phyloP scores from a whole-genome alignment of 2,329 filamentous ascomycete species.

The Dactylellina drechsleri region DNA sequence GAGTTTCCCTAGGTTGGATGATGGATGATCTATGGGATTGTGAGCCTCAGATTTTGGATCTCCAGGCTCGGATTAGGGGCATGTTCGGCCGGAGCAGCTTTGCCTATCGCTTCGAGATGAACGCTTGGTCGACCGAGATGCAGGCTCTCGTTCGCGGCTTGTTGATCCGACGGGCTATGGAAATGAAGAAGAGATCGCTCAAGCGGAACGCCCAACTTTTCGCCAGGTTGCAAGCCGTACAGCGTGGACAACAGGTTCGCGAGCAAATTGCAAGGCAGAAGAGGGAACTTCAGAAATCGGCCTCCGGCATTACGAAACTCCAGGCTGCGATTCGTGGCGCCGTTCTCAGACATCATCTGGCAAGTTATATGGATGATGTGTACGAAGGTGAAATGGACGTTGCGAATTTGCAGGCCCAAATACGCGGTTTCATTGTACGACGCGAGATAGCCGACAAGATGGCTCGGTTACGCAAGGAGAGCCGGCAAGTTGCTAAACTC shows the following conservation, averaged over 20 bases:
- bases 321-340: constrained; percentile 67
- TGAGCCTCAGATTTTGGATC: constrained; percentile 79
- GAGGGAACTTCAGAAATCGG: constrained; percentile 61
- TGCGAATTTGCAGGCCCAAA: constrained; percentile 55
- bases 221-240: constrained; percentile 68
- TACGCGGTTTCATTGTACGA: constrained; percentile 64
- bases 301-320: constrained; percentile 64
- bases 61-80: constrained; percentile 89
- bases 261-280: constrained; percentile 63
- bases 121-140: constrained; percentile 57
- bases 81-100: constrained; percentile 58
- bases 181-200: constrained; percentile 62
- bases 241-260: constrained; percentile 63
- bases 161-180: constrained; percentile 63
- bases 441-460: constrained; percentile 60
- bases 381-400: constrained; percentile 56
- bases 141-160: constrained; percentile 39
- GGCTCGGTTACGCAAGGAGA: constrained; percentile 36
- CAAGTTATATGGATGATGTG: constrained; percentile 55
- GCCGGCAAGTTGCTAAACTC: constrained; percentile 63
- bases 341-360: constrained; percentile 54
- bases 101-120: constrained; percentile 58
- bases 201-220: constrained; percentile 63
- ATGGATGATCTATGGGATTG: constrained; percentile 93
- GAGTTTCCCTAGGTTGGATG: constrained; percentile 78